phyloP scores from a whole-genome alignment of 129 eudicot genomes.

The Pittosporum tobira region DNA sequence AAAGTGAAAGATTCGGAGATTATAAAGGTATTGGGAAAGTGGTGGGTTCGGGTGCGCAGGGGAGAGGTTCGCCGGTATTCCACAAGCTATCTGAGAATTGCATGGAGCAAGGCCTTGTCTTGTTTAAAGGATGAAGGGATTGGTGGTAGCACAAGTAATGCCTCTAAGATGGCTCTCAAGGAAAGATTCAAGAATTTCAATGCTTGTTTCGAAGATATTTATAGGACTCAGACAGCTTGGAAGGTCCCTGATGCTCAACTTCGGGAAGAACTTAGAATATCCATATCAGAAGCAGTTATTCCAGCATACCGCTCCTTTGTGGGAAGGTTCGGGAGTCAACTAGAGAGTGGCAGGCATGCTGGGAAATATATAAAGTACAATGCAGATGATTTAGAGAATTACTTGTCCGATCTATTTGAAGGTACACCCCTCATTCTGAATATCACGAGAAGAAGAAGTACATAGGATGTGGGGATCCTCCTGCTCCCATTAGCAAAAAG shows the following conservation, averaged over 20 bases:
- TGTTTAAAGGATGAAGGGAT: constrained; percentile 85
- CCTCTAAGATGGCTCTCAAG: constrained; percentile 66
- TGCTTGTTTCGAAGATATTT: constrained; percentile 77
- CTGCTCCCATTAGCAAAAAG: constrained; percentile 20
- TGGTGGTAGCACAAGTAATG: constrained; percentile 67
- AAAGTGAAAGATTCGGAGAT: constrained; percentile 76
- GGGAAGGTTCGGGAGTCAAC: constrained; percentile 74
- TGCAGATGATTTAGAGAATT: constrained; percentile 66
- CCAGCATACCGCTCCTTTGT: constrained; percentile 79
- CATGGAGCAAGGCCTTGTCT: constrained; percentile 73
- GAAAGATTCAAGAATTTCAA: constrained; percentile 75
- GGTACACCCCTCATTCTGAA: constrained; percentile 63
- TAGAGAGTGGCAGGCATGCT: constrained; percentile 79
- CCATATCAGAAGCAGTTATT: constrained; percentile 72
- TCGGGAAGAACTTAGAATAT: constrained; percentile 79
- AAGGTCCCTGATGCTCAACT: constrained; percentile 80
- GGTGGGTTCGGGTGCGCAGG: constrained; percentile 58
- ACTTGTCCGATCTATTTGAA: constrained; percentile 65
- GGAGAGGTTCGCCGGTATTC: constrained; percentile 63
- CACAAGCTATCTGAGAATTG: constrained; percentile 67
- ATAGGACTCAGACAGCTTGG: constrained; percentile 68
- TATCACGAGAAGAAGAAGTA: constrained; percentile 63
- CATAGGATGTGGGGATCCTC: constrained; percentile 30
- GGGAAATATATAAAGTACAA: constrained; percentile 72
- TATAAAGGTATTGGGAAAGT: constrained; percentile 53